phyloP scores from a whole-genome alignment of 495 filamentous ascomycete species.

The Polyplosphaeria fusca region DNA sequence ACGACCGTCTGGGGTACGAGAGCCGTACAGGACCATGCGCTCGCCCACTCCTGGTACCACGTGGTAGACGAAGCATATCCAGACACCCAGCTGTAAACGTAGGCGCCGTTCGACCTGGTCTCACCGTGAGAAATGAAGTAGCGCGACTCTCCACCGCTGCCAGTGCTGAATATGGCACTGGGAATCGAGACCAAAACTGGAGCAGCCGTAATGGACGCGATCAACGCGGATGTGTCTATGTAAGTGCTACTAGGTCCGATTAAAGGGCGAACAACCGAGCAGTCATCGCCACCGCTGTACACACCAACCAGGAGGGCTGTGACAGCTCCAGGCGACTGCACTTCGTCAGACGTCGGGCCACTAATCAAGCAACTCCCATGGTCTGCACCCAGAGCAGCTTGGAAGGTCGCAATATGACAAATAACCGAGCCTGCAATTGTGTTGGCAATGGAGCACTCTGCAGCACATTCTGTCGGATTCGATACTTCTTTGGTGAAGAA shows the following conservation, averaged over 20 bases:
- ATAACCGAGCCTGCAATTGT: neutral
- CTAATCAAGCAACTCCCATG: slow-evolving; percentile 13
- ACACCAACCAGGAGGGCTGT: slow-evolving; percentile 2
- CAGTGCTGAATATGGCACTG: neutral
- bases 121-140: neutral
- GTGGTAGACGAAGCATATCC: slow-evolving; percentile 9
- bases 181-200: neutral
- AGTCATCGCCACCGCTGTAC: slow-evolving; percentile 1
- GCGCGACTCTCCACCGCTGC: slow-evolving; percentile 1
- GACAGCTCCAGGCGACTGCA: neutral
- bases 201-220: slow-evolving; percentile 6
- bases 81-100: neutral
- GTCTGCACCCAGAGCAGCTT: neutral
- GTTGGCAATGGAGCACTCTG: slow-evolving; percentile 24
- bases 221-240: slow-evolving; percentile 2
- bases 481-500: neutral
- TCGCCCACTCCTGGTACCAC: neutral
- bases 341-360: neutral
- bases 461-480: slow-evolving; percentile 15
- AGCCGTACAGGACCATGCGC: slow-evolving; percentile 4
- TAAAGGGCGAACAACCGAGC: neutral
- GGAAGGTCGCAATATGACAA: slow-evolving; percentile 13
- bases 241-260: neutral
- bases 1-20: slow-evolving; percentile 5
- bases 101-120: neutral